phyloP scores from a whole-genome alignment of 2,329 filamentous ascomycete species.

The Fusarium pilosicola region DNA sequence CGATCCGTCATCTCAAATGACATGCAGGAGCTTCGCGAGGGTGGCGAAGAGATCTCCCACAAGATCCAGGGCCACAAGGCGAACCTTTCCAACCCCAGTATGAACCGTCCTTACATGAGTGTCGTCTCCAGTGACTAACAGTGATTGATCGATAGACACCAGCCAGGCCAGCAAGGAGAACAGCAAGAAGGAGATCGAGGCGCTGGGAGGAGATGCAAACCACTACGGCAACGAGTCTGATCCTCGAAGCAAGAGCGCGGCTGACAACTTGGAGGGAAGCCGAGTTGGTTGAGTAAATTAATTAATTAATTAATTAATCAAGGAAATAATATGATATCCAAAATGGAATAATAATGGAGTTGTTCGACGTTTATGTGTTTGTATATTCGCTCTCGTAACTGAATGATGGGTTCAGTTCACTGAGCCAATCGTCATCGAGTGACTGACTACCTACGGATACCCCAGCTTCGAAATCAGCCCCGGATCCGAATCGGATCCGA shows the following conservation, averaged over 20 bases:
- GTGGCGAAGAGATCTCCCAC: conserved; percentile 43
- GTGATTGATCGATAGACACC: conserved; percentile 48
- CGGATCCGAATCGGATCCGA: conserved; percentile 36
- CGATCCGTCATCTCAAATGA: conserved; percentile 54
- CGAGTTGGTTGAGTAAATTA: conserved; percentile 36
- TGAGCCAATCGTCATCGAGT: not conserved
- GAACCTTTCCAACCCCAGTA: conserved; percentile 59
- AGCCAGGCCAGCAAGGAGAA: conserved; percentile 58
- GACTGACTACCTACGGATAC: not conserved
- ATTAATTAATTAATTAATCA: too few relatives aligned
- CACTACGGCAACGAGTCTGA: conserved; percentile 55
- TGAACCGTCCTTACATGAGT: not conserved
- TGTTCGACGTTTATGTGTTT: not conserved
- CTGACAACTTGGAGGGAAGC: conserved; percentile 52
- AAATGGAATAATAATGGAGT: not conserved
- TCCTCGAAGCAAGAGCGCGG: conserved; percentile 54
- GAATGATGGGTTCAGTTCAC: not conserved
- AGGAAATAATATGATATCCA: not conserved
- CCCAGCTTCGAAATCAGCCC: not conserved
- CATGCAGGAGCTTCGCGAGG: conserved; percentile 52
- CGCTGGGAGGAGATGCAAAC: conserved; percentile 55
- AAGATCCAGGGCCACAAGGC: conserved; percentile 56
- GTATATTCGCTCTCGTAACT: not conserved
- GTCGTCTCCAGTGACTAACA: not conserved
- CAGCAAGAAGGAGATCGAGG: conserved; percentile 53